Percentiles rank a stretch among this genome's conserved stretches.
phyloP scores from a whole-genome alignment of 768 basidiomycete genomes.

The Omphalotus guepiniiformis region DNA sequence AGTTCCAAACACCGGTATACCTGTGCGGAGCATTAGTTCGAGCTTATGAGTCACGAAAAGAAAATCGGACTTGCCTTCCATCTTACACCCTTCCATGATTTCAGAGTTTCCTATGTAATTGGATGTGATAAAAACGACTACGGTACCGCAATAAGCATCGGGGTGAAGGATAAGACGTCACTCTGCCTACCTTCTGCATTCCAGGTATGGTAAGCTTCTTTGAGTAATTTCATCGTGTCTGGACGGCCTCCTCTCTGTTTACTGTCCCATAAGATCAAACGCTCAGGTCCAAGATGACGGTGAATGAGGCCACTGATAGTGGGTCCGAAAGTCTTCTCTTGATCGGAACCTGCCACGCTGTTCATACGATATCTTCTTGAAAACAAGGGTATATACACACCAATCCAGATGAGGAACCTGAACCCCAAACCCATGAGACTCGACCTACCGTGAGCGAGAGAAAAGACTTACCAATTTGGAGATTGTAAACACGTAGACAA shows the following conservation, averaged over 20 bases:
- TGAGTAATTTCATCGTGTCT: conserved; percentile 72
- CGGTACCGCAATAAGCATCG: background rate
- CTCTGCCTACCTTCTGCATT: conserved; percentile 55
- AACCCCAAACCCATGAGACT: background rate
- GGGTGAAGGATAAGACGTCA: background rate
- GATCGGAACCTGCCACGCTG: conserved; percentile 57
- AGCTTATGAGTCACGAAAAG: too few species aligned
- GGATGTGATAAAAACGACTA: conserved; percentile 82
- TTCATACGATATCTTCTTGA: conserved; percentile 4
- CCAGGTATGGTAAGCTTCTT: conserved; percentile 65
- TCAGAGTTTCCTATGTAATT: conserved; percentile 76
- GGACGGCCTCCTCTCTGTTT: conserved; percentile 71
- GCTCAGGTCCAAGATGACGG: conserved; percentile 67
- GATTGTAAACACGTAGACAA: conserved; percentile 78
- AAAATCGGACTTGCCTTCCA: too few species aligned
- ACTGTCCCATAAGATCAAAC: conserved; percentile 73
- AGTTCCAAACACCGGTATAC: conserved; percentile 65
- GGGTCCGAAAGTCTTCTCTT: conserved; percentile 67
- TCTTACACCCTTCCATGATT: conserved; percentile 76
- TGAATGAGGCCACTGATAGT: conserved; percentile 73
- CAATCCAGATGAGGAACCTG: conserved; percentile 81
- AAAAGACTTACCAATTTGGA: conserved; percentile 15
- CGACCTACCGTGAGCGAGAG: background rate
- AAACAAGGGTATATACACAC: conserved; percentile 25
- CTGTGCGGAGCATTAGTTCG: too few species aligned